Evolutionary conservation across 164 flowering plant species (phyloP), one percentile per base, ranked within the genome.

Genomic region (Magnolia kwangsiensis): DNA sequence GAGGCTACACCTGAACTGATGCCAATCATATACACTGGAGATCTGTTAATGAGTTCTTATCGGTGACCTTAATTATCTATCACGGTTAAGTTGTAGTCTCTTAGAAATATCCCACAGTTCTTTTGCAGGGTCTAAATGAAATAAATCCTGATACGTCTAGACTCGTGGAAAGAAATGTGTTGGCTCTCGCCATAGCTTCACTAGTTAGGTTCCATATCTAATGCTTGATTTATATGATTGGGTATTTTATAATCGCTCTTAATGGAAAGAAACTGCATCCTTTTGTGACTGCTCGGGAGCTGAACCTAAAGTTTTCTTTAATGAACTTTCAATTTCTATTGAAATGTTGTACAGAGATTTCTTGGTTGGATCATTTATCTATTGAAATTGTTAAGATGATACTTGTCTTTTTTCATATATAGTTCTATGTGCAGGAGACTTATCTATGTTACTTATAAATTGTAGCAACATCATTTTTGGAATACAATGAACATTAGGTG

Each of bases 151-250:
- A 79, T 76, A 97, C 93, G 50, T 78, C 82, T 71, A 87, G 90
- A 68, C 71, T 96, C 64, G 98, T 92, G 79, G 94, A 96, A 79
- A 88, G 84, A 83, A 96, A 96, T 84, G 98, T 98, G 74, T 49
- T 92, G 76, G 98, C 99, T 82, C 96, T 66, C 94, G n/a, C 98
- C 63, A 96, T 96, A 24, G 72, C 90, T 83, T 92, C 86, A 82
- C 86, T 88, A 7, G 97, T 97, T 91, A 71, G 21, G 84, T 72
- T 23, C 55, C 73, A 23, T 72, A 7, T 4, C 64, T 7, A 63
- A 27, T 51, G 23, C 19, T 50, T 50, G 58, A 50, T 70, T 70
- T 7, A 19, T 50, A 29, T 67, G 37, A n/a, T n/a, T n/a, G n/a
- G n/a, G n/a, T n/a, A n/a, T n/a, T n/a, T n/a, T n/a, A n/a, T n/a